phyloP scores from a whole-genome alignment of 192 early-diverging fungal genomes.

The Rhizophagus sp. region DNA sequence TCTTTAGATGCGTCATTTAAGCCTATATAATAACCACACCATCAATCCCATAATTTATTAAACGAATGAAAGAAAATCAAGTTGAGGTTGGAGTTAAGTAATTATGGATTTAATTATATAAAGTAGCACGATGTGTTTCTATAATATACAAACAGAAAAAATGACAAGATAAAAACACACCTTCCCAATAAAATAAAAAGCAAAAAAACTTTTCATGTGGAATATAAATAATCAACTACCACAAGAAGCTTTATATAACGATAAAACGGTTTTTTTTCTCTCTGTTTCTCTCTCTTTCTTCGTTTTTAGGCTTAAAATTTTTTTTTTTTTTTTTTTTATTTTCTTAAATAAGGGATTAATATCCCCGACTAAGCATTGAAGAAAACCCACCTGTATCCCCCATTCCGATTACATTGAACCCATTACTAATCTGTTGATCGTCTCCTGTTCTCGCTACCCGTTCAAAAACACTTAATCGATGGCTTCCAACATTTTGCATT shows the following conservation, averaged over 20 bases:
- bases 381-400: conserved; percentile 34
- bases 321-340: conserved; percentile 5
- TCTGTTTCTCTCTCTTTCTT: conserved; percentile 7
- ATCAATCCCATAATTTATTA: background rate
- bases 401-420: conserved; percentile 32
- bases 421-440: conserved; percentile 24
- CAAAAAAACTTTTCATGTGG: conserved; percentile 6
- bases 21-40: conserved; percentile 22
- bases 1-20: conserved; percentile 29
- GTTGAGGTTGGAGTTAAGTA: conserved; percentile 1
- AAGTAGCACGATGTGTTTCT: too few relatives aligned
- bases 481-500: conserved; percentile 31
- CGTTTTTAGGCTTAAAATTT: background rate
- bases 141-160: conserved; percentile 9
- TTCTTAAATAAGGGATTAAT: conserved; percentile 17
- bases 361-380: conserved; percentile 35
- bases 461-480: conserved; percentile 35
- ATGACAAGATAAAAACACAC: conserved; percentile 15
- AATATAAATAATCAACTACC: conserved; percentile 13
- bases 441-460: conserved; percentile 31
- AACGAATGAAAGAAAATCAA: conserved; percentile 1
- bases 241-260: conserved; percentile 10
- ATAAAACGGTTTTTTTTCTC: background rate
- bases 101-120: conserved; percentile 12
- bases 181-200: conserved; percentile 29